Base-by-base conservation (phyloP, 768 basidiomycete species). In the Psilocybe cubensis region DNA sequence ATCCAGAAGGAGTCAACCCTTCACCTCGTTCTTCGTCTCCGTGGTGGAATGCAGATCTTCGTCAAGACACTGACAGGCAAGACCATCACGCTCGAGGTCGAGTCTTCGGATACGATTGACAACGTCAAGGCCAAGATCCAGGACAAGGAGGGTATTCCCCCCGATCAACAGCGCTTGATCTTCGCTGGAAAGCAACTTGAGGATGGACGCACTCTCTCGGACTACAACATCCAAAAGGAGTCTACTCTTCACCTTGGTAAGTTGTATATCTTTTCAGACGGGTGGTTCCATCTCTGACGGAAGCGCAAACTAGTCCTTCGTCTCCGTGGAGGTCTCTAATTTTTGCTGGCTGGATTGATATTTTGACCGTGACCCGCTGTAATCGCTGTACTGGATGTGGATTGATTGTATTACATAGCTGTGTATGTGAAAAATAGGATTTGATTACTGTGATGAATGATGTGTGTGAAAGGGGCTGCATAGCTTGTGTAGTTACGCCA, bases 131-230 rank as follows among this genome's bases (percentile, higher is more conserved):
- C 82, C 17, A 88, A 87, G 76, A 88, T 88, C 56, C 87, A 88
- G 70, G 87, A 88, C 74, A 89, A 89, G 79, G 88, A 88, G 61
- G 87, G 84, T 4, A 72, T 75, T 47, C 71, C 72, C 20, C 72
- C 74, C 42, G 71, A 75, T 63, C 71, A 72, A 52, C 25, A 76
- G 84, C 51, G 90, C 84, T 58, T 92, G 57, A 91, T 87, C 73
- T 94, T 93, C 65, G 92, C 91, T 51, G 92, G 92, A 38, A 93
- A 94, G 79, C 91, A 93, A 70, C 76, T 93, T 20, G 91, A 94
- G 68, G 92, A 94, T 58, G 92, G 92, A 4, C 86, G 91, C 45
- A 94, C 92, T 0, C 79, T 92, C 4, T 81, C 83, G 0, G 84
- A 87, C 58, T 86, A 87, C 65, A 86, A 86, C 66, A 86, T 86